Conservation (phyloP, 352 stramenopile species). For the Globisporangium nagaii region DNA sequence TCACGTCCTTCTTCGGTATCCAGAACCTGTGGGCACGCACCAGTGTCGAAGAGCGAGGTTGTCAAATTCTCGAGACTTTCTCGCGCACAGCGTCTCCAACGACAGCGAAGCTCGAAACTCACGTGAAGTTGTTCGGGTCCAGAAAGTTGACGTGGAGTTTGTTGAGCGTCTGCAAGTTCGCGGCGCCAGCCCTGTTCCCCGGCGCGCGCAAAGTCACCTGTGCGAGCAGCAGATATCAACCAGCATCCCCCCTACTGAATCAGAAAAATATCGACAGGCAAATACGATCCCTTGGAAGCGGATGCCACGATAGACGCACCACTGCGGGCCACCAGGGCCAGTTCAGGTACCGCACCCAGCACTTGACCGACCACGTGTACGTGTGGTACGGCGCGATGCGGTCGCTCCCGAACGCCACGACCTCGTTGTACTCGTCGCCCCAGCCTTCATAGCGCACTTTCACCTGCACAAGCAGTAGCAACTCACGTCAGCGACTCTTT, state of each 20-base stretch:
- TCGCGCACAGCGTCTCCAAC: no score
- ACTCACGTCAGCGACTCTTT: no score
- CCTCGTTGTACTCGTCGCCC: constrained; percentile 48
- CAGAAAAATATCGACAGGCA: no score
- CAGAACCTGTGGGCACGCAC: constrained; percentile 27
- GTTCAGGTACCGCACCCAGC: constrained; percentile 78
- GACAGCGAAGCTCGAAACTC: neutral
- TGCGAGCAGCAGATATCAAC: no score
- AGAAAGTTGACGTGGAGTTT: constrained; percentile 56
- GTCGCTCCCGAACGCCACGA: constrained; percentile 43
- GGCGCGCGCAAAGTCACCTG: constrained; percentile 58
- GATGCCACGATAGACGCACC: no score
- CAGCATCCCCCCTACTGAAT: no score
- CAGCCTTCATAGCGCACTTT: constrained; percentile 72
- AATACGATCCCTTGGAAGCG: no score
- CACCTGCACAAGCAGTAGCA: no score
- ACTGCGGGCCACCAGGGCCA: constrained; percentile 74
- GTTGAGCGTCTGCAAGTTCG: constrained; percentile 26
- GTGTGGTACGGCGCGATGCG: constrained; percentile 70
- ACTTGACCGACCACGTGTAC: constrained; percentile 75
- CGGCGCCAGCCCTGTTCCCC: constrained; percentile 32
- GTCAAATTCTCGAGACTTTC: no score
- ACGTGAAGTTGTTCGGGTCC: constrained; percentile 31
- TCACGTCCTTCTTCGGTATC: constrained; percentile 31
- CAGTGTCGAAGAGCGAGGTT: no score